phyloP scores from a whole-genome alignment of 371 early-diverging fungal genomes.

The Mortierella sp. region DNA sequence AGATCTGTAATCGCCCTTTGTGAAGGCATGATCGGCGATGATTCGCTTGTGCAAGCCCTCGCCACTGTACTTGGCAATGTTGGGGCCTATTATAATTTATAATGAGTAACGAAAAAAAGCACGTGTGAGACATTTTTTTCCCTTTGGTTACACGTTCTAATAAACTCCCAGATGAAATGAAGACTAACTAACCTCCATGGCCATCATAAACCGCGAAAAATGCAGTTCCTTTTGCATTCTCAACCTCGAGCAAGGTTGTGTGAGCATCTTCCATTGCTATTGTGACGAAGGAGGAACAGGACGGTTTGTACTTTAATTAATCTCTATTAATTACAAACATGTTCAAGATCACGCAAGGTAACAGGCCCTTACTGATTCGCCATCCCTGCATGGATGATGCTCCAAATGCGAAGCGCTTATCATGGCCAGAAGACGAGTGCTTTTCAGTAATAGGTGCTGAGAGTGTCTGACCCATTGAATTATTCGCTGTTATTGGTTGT shows the following conservation, averaged over 20 bases:
- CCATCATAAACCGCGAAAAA: constrained; percentile 98
- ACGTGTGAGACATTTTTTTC: background rate
- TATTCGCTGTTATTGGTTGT: background rate
- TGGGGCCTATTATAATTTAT: constrained; percentile 61
- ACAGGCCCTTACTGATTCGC: constrained; percentile 86
- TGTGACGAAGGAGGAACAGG: background rate
- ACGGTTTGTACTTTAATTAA: background rate
- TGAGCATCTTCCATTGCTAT: constrained; percentile 83
- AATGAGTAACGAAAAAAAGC: background rate
- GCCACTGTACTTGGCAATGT: constrained; percentile 90
- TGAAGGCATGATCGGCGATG: constrained; percentile 71
- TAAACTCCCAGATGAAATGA: background rate
- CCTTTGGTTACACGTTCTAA: background rate
- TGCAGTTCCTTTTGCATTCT: constrained; percentile 59
- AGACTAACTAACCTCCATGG: constrained; percentile 83
- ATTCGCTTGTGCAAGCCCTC: constrained; percentile 78
- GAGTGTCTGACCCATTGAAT: constrained; percentile 93
- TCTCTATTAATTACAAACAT: background rate
- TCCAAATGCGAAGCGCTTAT: constrained; percentile 83
- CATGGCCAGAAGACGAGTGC: constrained; percentile 76
- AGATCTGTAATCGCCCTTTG: constrained; percentile 68
- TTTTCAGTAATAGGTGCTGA: constrained; percentile 93
- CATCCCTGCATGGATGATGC: constrained; percentile 97
- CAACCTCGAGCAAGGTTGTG: constrained; percentile 82
- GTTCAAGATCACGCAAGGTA: background rate